Evolutionary conservation across 768 basidiomycete species (phyloP).

Genomic region (Ramaria sp.): DNA sequence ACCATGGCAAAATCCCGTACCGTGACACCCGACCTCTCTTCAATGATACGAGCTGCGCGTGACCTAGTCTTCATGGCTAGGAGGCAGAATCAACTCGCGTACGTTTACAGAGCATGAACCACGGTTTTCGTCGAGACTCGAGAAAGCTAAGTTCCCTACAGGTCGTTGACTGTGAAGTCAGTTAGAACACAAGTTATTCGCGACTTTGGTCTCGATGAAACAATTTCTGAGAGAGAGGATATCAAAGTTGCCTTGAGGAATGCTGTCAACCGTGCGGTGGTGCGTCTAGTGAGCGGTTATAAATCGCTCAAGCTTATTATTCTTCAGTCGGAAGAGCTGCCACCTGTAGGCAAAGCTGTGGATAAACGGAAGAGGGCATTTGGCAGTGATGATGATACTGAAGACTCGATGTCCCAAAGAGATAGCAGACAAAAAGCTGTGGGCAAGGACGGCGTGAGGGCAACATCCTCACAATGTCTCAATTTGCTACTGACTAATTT

Average conservation of each 20-base stretch:
- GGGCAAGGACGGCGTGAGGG: neutral
- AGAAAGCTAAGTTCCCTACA: conserved; percentile 13
- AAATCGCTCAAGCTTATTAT: neutral
- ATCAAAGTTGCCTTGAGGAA: conserved; percentile 39
- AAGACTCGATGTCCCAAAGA: neutral
- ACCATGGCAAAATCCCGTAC: neutral
- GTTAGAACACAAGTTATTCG: conserved; percentile 43
- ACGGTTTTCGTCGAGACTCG: no score
- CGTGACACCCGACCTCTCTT: conserved; percentile 15
- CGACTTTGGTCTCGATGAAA: conserved; percentile 32
- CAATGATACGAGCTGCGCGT: conserved; percentile 23
- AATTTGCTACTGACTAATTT: neutral
- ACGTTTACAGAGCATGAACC: neutral
- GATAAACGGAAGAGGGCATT: neutral
- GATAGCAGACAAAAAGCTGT: no score
- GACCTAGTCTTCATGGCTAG: conserved; percentile 19
- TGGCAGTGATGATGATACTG: neutral
- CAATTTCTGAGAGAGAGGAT: conserved; percentile 30
- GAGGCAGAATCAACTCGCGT: conserved; percentile 23
- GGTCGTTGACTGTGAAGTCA: conserved; percentile 36
- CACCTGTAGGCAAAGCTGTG: neutral
- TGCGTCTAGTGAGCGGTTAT: conserved; percentile 11
- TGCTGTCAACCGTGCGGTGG: conserved; percentile 29
- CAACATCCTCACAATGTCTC: no score
- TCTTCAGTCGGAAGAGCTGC: neutral